Evolutionary conservation across 345 rosid genomes (phyloP), one percentile per base, ranked within the genome.

Genomic region (Brassica carinata): DNA sequence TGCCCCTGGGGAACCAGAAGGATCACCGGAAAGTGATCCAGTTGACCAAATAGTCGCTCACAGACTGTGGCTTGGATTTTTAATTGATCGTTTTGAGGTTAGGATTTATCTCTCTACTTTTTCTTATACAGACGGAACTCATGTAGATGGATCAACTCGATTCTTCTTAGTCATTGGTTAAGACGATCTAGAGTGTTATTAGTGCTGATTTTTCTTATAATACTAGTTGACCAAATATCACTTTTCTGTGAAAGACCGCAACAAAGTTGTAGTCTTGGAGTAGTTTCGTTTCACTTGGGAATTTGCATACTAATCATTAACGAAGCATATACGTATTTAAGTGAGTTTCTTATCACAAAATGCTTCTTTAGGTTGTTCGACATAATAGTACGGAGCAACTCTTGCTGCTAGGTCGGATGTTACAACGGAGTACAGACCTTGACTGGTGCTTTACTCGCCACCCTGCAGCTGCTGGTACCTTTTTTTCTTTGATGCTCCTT

Each of bases 51-150:
- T 92, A 83, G 86, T 91, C 79, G 99, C 99, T 59, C 99, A 96
- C 84, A 92, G 95, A 84, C 71, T 96, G 27, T 96, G 98, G 98
- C 85, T 96, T 78, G 99, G 99, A 29, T 96, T 94, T 87, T 85
- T 96, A 70, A 89, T 93, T 69, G 99, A 96, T 80, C 98, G 97
- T 26, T 96, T 96, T 87, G 99, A 96, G 97, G 98, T 96, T 72
- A 84, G 87, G 76, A 66, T 38, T 67, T 78, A 18, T 75, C 59
- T 65, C 18, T 19, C 14, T 51, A 11, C 1, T 27, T 81, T 67
- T 72, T 51, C 53, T 29, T 31, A 57, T 71, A 38, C 64, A 57
- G 27, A 48, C 26, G 8, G 45, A 29, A 27, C 53, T 51, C 62
- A 51, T 67, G 36, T 62, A 55, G 55, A 65, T 77, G 78, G 23